Base-by-base conservation (phyloP, 2,329 filamentous ascomycete species). In the Sodiomyces alkalinus region DNA sequence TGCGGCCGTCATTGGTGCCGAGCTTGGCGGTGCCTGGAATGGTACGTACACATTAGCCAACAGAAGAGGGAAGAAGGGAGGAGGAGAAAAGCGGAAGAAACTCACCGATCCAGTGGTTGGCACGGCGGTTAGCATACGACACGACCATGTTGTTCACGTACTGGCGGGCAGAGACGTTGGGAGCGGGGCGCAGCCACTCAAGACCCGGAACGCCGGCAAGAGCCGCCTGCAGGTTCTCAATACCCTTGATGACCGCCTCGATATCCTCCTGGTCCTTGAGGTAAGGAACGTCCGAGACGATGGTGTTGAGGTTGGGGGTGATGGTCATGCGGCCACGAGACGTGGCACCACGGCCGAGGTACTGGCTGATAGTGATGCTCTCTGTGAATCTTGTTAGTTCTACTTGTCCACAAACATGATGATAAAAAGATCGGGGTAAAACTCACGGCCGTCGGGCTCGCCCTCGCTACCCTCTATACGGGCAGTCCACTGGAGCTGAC, bases 401-500 rank as follows among this genome's bases (percentile, higher is more conserved):
- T n/a, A n/a, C 7, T 2, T n/a, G 1, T 16, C 3, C 1, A n/a
- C 7, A 6, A 12, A 19, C n/a, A 1, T 5, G 6, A n/a, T n/a
- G n/a, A n/a, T n/a, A n/a, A n/a, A n/a, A n/a, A n/a, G n/a, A 12
- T 8, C 10, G 5, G 12, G 3, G 4, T 6, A 18, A 10, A 6
- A 47, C 49, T 37, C 43, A 52, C 49, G 39, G 21, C 39, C 44
- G 22, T 47, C 43, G 2, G 36, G 26, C 13, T 40, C 39, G 29
- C 56, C 60, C 25, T 61, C 55, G 21, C 63, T 62, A 17, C 60
- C 64, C 37, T 77, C 72, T 16, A 76, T 70, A 37, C 74, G 63
- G 23, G 71, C 63, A 7, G 73, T 78, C 59, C 68, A 79, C 44
- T 79, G 74, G 12, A 78, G 53, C 40, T 75, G 68, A 26, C 74